phyloP scores from a whole-genome alignment of 495 filamentous ascomycete genomes.

The Chaetomidium leptoderma region DNA sequence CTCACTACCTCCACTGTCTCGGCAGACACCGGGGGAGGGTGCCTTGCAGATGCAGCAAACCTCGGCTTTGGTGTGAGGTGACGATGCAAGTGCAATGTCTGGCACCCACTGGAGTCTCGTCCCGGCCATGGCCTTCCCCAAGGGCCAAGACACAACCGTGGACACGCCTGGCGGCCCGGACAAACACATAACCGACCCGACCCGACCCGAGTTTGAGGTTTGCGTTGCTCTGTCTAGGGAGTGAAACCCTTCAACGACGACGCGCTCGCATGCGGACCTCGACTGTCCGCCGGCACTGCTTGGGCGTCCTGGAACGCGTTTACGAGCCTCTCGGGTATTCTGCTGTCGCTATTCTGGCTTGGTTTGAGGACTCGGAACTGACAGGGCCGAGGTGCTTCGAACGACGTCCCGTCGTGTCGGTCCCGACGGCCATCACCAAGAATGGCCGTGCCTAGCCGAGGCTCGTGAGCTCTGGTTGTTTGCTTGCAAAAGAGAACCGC shows the following conservation, averaged over 20 bases:
- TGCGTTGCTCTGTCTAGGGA: neutral
- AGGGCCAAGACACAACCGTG: too few relatives aligned
- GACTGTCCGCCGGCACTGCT: neutral
- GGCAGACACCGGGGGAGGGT: neutral
- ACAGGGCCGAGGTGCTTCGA: constrained; percentile 10
- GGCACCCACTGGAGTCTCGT: neutral
- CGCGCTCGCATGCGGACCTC: neutral
- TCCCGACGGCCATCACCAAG: constrained; percentile 11
- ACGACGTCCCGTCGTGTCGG: constrained; percentile 16
- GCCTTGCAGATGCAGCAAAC: constrained; percentile 12
- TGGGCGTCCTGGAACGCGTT: neutral
- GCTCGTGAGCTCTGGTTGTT: neutral
- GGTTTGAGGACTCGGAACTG: constrained; percentile 17
- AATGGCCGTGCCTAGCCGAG: neutral
- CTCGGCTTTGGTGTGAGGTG: neutral
- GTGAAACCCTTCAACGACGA: neutral
- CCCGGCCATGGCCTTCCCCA: neutral
- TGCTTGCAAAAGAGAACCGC: neutral
- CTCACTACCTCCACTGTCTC: neutral
- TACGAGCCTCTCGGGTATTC: neutral
- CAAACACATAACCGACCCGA: neutral
- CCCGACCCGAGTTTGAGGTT: neutral
- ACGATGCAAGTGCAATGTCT: neutral
- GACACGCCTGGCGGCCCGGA: neutral
- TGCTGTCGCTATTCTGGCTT: constrained; percentile 18